Conservation (phyloP, 257 asterid species). For the Plantago ovata region DNA sequence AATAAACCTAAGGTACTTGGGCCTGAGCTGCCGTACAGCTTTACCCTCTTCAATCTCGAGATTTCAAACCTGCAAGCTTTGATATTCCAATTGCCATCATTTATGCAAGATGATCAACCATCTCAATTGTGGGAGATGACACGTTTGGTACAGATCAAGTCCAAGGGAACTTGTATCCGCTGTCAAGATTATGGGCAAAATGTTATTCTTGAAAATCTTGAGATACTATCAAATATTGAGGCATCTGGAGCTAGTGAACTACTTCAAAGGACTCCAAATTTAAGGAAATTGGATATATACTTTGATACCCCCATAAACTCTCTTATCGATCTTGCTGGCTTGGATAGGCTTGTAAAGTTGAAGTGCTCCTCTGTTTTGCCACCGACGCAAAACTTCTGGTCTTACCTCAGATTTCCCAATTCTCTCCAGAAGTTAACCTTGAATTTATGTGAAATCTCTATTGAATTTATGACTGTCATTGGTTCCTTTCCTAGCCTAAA, state of each 20-base stretch:
- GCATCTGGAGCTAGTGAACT: not conserved
- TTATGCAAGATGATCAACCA: not conserved
- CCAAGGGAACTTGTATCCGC: not conserved
- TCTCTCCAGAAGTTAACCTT: constrained; percentile 5
- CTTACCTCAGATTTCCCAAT: not conserved
- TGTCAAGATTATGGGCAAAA: not conserved
- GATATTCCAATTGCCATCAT: not conserved
- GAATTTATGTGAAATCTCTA: not conserved
- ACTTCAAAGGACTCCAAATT: not conserved
- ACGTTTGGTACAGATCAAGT: not conserved
- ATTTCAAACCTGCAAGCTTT: not conserved
- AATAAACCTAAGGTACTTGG: constrained; percentile 8
- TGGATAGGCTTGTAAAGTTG: not conserved
- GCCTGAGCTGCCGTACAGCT: not conserved
- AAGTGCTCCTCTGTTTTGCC: not conserved
- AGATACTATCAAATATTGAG: not conserved
- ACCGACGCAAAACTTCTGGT: not conserved
- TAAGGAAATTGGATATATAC: constrained; percentile 1
- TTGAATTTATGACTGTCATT: not conserved
- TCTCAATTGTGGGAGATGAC: constrained; percentile 1
- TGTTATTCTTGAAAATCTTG: not conserved
- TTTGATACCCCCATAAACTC: not conserved
- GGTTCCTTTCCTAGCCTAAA: constrained; percentile 1
- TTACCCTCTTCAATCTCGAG: not conserved
- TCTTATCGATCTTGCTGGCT: not conserved